These are phyloP conservation scores for Gossypium davidsonii DNA, from an alignment of 441 rosid species.

Conservation along the genomic window DNA sequence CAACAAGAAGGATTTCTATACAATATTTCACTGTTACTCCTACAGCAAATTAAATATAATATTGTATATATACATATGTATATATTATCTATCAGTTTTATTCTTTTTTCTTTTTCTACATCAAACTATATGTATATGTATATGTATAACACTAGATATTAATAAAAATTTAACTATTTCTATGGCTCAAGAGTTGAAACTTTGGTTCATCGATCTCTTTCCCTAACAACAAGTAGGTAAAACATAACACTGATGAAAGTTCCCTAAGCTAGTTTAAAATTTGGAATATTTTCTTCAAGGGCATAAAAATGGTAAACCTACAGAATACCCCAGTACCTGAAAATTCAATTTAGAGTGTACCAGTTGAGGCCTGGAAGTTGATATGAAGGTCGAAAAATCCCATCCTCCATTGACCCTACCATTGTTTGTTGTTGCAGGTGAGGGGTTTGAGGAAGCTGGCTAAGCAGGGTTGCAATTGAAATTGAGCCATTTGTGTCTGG, in stretches of 20 bases:
- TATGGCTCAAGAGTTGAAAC: conserved; percentile 24
- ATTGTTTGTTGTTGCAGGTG: conserved; percentile 20
- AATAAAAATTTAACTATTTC: not conserved
- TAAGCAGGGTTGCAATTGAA: conserved; percentile 34
- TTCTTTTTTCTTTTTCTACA: conserved; percentile 8
- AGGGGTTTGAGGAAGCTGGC: conserved; percentile 36
- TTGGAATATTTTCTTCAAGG: not conserved
- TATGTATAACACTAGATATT: not conserved
- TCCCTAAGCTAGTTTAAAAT: conserved; percentile 17
- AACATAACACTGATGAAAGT: not conserved
- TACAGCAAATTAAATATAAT: conserved; percentile 8
- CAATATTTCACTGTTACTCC: conserved; percentile 10
- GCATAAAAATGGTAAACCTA: not conserved
- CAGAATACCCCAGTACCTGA: conserved; percentile 6
- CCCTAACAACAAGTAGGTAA: not conserved
- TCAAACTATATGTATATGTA: not conserved
- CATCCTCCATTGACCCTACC: conserved; percentile 31
- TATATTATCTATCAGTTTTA: not conserved
- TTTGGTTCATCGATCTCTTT: conserved; percentile 4
- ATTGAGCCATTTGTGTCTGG: conserved; percentile 26
- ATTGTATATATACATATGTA: not conserved
- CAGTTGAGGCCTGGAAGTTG: conserved; percentile 65
- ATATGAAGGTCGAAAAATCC: conserved; percentile 26
- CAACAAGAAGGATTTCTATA: conserved; percentile 9
- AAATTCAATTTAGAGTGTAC: conserved; percentile 38